phyloP scores from a whole-genome alignment of 225 moss, liverwort and hornwort genomes.

The Lunularia cruciata region DNA sequence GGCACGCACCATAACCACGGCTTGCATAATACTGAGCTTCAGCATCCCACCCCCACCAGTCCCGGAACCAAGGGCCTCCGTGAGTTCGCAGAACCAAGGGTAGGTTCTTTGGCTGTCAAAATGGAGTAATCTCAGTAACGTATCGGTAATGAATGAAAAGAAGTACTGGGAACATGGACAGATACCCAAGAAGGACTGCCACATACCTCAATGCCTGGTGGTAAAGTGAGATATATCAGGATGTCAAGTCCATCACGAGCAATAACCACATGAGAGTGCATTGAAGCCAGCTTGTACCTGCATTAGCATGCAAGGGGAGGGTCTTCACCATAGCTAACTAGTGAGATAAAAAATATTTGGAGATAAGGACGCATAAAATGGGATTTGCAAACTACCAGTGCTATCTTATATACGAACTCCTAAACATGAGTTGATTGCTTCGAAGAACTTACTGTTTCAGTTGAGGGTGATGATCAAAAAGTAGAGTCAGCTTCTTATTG shows the following conservation, averaged over 20 bases:
- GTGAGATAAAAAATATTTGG: background rate
- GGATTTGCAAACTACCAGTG: background rate
- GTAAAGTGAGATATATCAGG: slow-evolving; percentile 75
- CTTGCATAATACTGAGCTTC: slow-evolving; percentile 87
- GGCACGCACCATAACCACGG: slow-evolving; percentile 63
- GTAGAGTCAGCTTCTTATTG: slow-evolving; percentile 49
- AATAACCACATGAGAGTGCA: slow-evolving; percentile 58
- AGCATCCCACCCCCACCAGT: slow-evolving; percentile 85
- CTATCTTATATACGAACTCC: background rate
- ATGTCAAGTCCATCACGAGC: slow-evolving; percentile 66
- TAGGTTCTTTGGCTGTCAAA: slow-evolving; percentile 60
- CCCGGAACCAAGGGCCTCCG: slow-evolving; percentile 75
- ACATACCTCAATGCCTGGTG: slow-evolving; percentile 52
- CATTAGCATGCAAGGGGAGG: background rate
- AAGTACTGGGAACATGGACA: background rate
- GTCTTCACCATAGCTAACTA: background rate
- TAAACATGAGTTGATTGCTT: background rate
- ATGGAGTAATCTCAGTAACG: background rate
- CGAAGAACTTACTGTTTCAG: slow-evolving; percentile 57
- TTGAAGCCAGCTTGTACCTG: slow-evolving; percentile 68
- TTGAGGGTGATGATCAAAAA: slow-evolving; percentile 75
- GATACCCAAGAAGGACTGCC: background rate
- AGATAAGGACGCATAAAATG: background rate
- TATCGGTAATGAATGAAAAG: background rate
- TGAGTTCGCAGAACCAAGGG: slow-evolving; percentile 71